phyloP scores from a whole-genome alignment of 192 early-diverging fungal species.

The Glomus cerebriforme region DNA sequence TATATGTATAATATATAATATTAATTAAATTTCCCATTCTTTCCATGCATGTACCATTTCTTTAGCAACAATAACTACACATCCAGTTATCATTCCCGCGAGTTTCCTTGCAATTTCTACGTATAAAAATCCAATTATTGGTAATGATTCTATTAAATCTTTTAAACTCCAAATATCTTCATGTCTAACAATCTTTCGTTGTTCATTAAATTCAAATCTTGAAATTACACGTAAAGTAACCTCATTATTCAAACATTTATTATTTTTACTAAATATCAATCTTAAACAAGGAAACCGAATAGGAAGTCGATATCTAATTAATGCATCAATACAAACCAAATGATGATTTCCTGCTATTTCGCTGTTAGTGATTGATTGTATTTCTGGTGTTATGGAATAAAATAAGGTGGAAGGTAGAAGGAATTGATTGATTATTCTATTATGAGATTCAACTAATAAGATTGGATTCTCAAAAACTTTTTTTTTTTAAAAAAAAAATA shows the following conservation, averaged over 20 bases:
- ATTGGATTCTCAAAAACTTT: constrained; percentile 30
- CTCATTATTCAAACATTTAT: not conserved
- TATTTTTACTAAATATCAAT: not conserved
- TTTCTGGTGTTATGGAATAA: not conserved
- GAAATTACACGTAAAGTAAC: not conserved
- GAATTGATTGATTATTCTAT: constrained; percentile 18
- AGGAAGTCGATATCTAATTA: constrained; percentile 1
- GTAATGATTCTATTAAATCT: constrained; percentile 20
- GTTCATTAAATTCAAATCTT: constrained; percentile 28
- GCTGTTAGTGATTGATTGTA: not conserved
- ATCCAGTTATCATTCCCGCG: not conserved
- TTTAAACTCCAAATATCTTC: constrained; percentile 31
- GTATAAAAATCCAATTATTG: constrained; percentile 22
- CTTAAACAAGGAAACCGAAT: not conserved
- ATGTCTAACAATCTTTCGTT: constrained; percentile 24
- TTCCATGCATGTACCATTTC: not conserved
- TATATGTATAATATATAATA: no score
- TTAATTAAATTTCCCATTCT: not conserved
- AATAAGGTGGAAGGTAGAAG: not conserved
- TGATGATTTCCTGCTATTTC: constrained; percentile 1
- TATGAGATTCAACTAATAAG: not conserved
- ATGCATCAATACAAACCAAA: constrained; percentile 19
- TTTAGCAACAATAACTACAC: not conserved
- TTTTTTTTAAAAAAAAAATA: constrained; percentile 19
- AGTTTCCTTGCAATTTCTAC: not conserved